phyloP scores from a whole-genome alignment of 2,329 filamentous ascomycete species.

The Nigrograna mackinnonii region DNA sequence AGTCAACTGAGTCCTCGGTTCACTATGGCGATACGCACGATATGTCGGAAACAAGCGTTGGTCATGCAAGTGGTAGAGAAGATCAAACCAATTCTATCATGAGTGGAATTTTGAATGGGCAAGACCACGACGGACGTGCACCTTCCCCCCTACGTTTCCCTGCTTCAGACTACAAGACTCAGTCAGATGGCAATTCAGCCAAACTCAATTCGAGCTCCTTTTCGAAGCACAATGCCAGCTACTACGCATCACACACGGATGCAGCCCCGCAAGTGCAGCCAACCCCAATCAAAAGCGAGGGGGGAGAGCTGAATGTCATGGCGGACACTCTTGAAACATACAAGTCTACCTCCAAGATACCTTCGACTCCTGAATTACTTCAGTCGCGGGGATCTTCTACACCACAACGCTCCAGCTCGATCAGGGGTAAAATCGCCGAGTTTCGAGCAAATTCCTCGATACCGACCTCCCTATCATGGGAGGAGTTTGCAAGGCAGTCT shows the following conservation, averaged over 20 bases:
- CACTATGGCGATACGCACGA: slow-evolving; percentile 41
- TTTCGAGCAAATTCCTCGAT: slow-evolving; percentile 76
- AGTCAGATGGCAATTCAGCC: slow-evolving; percentile 11
- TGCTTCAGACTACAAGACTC: slow-evolving; percentile 23
- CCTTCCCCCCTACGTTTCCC: slow-evolving; percentile 33
- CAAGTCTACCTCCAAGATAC: slow-evolving; percentile 10
- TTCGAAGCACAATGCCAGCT: background rate
- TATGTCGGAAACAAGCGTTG: slow-evolving; percentile 36
- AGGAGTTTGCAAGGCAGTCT: slow-evolving; percentile 89
- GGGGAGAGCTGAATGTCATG: background rate
- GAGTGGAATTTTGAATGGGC: slow-evolving; percentile 28
- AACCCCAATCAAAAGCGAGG: slow-evolving; percentile 5
- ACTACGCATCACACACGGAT: background rate
- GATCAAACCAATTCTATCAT: slow-evolving; percentile 35
- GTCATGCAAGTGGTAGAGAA: slow-evolving; percentile 33
- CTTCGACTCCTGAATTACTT: slow-evolving; percentile 34
- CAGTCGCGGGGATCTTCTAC: slow-evolving; percentile 22
- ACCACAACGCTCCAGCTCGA: slow-evolving; percentile 19
- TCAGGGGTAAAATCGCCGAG: slow-evolving; percentile 26
- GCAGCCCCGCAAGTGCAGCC: slow-evolving; percentile 7
- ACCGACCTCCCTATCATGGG: slow-evolving; percentile 70
- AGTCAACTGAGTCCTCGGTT: slow-evolving; percentile 43
- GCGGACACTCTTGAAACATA: background rate
- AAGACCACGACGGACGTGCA: slow-evolving; percentile 26
- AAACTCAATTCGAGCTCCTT: background rate